These are phyloP conservation scores for Herpotrichia juniperi DNA, from an alignment of 2,329 filamentous ascomycete genomes.

Conservation along the genomic window DNA sequence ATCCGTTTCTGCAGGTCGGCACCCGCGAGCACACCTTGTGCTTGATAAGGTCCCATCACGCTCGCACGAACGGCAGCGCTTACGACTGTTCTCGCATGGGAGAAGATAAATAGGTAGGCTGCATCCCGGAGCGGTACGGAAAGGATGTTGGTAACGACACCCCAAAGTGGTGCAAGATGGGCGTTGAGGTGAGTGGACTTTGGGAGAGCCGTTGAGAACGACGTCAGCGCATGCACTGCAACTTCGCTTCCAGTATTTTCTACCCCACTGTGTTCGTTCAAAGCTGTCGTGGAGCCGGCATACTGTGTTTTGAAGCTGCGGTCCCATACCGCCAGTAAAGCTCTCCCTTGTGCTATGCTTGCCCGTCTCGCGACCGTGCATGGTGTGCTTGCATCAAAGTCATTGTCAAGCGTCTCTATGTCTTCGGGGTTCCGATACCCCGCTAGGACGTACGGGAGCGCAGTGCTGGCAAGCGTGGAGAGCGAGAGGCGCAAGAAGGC, in stretches of 20 bases:
- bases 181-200: conserved; percentile 48
- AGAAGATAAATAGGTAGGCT: conserved; percentile 76
- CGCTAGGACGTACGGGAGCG: conserved; percentile 76
- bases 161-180: conserved; percentile 75
- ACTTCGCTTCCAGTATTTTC: not conserved
- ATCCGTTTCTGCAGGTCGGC: conserved; percentile 64
- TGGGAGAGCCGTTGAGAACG: conserved; percentile 38
- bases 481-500: conserved; percentile 74
- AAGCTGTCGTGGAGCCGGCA: not conserved
- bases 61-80: conserved; percentile 79
- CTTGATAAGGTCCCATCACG: conserved; percentile 81
- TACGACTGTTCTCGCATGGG: conserved; percentile 76
- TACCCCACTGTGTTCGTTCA: not conserved
- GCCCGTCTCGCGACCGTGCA: conserved; percentile 81
- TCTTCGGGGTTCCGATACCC: conserved; percentile 62
- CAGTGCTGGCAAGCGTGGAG: conserved; percentile 72
- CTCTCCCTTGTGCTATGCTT: conserved; percentile 76
- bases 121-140: conserved; percentile 67
- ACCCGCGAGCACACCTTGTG: conserved; percentile 73
- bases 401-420: conserved; percentile 71
- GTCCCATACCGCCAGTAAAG: conserved; percentile 78
- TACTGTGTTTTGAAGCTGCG: conserved; percentile 62
- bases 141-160: conserved; percentile 67
- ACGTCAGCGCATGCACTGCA: conserved; percentile 30
- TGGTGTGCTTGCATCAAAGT: conserved; percentile 75